Evolutionary conservation across 441 rosid genomes (phyloP), one percentile per base, ranked within the genome.

Genomic region (Pelargonium myrrhifolium): DNA sequence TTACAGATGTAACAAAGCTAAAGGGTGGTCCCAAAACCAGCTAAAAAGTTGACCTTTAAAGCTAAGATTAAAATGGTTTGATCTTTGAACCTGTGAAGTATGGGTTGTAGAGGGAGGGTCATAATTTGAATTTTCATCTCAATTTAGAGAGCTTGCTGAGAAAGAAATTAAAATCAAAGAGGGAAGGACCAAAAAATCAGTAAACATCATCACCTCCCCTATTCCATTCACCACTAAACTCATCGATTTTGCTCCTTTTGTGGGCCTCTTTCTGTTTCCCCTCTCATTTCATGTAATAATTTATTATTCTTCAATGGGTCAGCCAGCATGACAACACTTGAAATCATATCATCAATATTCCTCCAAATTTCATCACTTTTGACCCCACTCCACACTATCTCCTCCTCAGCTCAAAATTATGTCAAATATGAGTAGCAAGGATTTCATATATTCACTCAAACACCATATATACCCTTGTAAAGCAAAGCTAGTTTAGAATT

Each of bases 1-100:
- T 39, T 39, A 39, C 42, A 39, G 59, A 5, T 31, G 9, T 51
- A 40, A 68, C 12, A 68, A 68, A 68, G 55, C 24, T 17, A 53
- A 28, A 56, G 76, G 64, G 71, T 65, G 76, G 72, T 24, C 66
- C 78, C 66, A 20, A 35, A 59, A 69, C 65, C 73, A 72, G 66
- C 74, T 68, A 76, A 37, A 72, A 72, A 66, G 71, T 55, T 65
- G 37, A 68, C 61, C 73, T 72, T 65, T 40, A 64, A 45, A 49
- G 39, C 43, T 37, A 45, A 63, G 42, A 56, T n/a, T 43, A 7
- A 64, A 62, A 3, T 1, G 24, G 66, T 43, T 40, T 42, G 64
- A 9, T 37, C 55, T 24, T 2, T 18, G 31, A 45, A 35, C 51
- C 21, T 61, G n/a, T 18, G 24, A n/a, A n/a, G n/a, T n/a, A n/a